Base-by-base conservation (phyloP, 1,284 basidiomycete species). In the Irpex lacteus region DNA sequence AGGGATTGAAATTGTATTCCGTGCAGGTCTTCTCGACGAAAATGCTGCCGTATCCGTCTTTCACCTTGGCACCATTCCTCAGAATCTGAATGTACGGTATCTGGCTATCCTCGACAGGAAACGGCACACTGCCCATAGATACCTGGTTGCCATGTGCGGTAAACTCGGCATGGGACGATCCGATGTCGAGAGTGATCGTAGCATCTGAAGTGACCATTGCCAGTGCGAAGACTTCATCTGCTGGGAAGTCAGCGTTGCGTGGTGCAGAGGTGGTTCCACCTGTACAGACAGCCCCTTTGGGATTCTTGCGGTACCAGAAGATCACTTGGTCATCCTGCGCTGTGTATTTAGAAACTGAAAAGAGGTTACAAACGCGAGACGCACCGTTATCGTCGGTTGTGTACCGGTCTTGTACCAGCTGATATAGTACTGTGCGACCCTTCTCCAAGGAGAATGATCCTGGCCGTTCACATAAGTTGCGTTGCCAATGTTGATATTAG, bases 271-370 rank as follows among this genome's bases (percentile, higher is more conserved):
- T 52, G 50, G 18, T 21, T 9, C 75, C 74, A 13, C 68, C 68
- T 59, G 64, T 68, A 65, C 75, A 76, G 0, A 63, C 66, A 3
- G 72, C 68, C 47, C 53, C 64, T 59, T 75, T 76, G 19, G 75
- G 75, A 59, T 73, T 70, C 32, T 69, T 67, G 21, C 76, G 71
- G 66, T 76, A 77, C 76, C 76, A 77, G 67, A 73, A 76, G 4
- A 77, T 71, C 4, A 77, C 70, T 57, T 70, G 64, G 56, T 77
- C 75, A 19, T 70, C 64, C 74, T 75, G 60, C 26, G 7, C 15
- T 34, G 36, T 21, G 8, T 8, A 34, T 58, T 7, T n/a, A 47
- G 8, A 13, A 32, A 13, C 5, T 15, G 9, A 21, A 18, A 15
- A 15, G 15, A 18, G 9, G 15, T 34, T 36, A n/a, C 13, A 18